These are phyloP conservation scores for Martiniozyma asiatica DNA, from an alignment of 1,139 yeast species.

Conservation along the genomic window DNA sequence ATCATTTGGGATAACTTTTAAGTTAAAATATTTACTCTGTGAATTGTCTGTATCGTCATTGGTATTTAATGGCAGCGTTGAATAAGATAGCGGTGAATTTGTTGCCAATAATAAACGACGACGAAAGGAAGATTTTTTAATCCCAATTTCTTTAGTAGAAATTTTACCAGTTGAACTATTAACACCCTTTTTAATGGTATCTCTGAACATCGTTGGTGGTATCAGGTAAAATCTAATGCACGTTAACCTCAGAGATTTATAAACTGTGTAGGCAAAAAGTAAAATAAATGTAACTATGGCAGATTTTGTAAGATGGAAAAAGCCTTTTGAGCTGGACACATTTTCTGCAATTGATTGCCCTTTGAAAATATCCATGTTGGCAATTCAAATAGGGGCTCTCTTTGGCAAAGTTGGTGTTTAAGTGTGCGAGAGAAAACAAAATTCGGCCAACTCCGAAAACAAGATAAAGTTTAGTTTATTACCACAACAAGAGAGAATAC, in stretches of 20 bases:
- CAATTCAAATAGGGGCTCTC: too few species aligned
- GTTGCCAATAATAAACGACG: constrained; percentile 37
- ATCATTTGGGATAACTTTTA: constrained; percentile 20
- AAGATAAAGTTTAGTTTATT: too few species aligned
- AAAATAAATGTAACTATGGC: too few species aligned
- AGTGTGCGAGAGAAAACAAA: too few species aligned
- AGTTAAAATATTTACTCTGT: constrained; percentile 7
- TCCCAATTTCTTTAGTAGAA: constrained; percentile 13
- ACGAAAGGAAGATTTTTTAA: constrained; percentile 31
- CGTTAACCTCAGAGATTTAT: constrained; percentile 12
- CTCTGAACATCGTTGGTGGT: constrained; percentile 35
- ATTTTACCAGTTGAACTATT: constrained; percentile 22
- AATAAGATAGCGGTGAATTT: constrained; percentile 33
- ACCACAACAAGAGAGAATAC: too few species aligned
- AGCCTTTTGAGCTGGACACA: too few species aligned
- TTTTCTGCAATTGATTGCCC: too few species aligned
- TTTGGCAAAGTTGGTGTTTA: too few species aligned
- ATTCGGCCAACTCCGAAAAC: too few species aligned
- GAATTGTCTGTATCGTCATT: constrained; percentile 10
- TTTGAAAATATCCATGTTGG: too few species aligned
- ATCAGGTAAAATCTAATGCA: constrained; percentile 30
- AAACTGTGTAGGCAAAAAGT: constrained; percentile 10
- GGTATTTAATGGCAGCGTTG: constrained; percentile 24
- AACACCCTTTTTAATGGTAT: constrained; percentile 27
- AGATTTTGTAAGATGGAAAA: too few species aligned